Evolutionary conservation across 176 grass and related monocot genomes (phyloP).

Genomic region (Zea luxurians): DNA sequence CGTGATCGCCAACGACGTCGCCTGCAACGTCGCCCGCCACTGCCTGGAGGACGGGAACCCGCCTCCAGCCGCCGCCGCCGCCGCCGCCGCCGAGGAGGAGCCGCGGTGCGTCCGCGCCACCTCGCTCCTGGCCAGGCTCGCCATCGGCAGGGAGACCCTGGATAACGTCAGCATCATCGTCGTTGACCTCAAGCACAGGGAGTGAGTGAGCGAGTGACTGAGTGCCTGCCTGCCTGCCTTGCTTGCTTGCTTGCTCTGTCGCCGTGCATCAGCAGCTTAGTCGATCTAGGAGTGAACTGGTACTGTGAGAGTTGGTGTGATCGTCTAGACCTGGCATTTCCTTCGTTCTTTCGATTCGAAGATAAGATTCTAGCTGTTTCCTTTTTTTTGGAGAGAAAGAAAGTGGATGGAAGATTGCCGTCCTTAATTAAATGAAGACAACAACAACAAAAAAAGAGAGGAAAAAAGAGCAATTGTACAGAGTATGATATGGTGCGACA

Average conservation of each 20-base stretch:
- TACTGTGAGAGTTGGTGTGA: too few species aligned
- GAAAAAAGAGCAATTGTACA: constrained; percentile 17
- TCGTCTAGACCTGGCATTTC: constrained; percentile 19
- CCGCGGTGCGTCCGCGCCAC: constrained; percentile 56
- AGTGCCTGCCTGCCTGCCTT: too few species aligned
- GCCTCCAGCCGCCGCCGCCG: background rate
- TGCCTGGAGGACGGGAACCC: constrained; percentile 54
- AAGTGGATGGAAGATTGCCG: constrained; percentile 40
- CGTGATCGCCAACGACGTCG: constrained; percentile 60
- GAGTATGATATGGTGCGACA: constrained; percentile 11
- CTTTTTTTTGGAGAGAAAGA: background rate
- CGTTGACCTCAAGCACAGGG: constrained; percentile 58
- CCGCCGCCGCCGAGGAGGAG: constrained; percentile 21
- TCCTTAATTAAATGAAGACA: background rate
- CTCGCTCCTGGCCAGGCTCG: constrained; percentile 64
- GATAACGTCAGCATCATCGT: constrained; percentile 86
- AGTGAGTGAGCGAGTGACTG: background rate
- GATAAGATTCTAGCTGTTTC: background rate
- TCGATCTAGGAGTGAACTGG: too few species aligned
- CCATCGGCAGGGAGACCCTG: constrained; percentile 52
- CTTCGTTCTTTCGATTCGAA: constrained; percentile 40
- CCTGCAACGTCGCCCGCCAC: constrained; percentile 60
- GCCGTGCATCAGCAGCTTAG: too few species aligned
- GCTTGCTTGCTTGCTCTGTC: too few species aligned
- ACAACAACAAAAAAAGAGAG: background rate